Conservation (phyloP, 2,329 filamentous ascomycete species). For the Fusarium devonianum region DNA sequence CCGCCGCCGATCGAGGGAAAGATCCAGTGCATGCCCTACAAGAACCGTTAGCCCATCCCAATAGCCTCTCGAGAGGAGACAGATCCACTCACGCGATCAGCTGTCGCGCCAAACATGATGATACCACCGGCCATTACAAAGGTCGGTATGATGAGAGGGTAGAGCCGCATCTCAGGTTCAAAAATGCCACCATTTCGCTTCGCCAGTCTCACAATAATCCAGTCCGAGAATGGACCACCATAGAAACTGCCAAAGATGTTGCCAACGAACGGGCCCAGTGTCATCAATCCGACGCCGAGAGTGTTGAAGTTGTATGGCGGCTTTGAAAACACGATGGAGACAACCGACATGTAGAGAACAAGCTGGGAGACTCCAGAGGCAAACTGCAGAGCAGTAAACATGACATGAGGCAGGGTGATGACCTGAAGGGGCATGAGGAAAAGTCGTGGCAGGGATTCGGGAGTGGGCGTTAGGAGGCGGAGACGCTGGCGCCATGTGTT, state of each 20-base stretch:
- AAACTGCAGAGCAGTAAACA: constrained; percentile 51
- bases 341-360: constrained; percentile 38
- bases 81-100: constrained; percentile 41
- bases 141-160: constrained; percentile 40
- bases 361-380: constrained; percentile 41
- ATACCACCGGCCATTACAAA: constrained; percentile 47
- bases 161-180: constrained; percentile 55
- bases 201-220: constrained; percentile 48
- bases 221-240: constrained; percentile 50
- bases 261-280: constrained; percentile 46
- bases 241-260: constrained; percentile 50
- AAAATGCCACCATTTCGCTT: constrained; percentile 51
- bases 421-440: constrained; percentile 32
- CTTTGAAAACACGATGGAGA: constrained; percentile 47
- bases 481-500: constrained; percentile 32
- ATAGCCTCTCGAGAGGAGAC: too few species aligned
- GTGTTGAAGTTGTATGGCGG: constrained; percentile 44
- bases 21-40: constrained; percentile 54
- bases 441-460: constrained; percentile 24
- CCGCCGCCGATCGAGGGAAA: constrained; percentile 48
- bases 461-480: constrained; percentile 28
- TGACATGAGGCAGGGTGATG: constrained; percentile 48
- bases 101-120: constrained; percentile 50
- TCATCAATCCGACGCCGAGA: constrained; percentile 41
- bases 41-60: constrained; percentile 4